Base-by-base conservation (phyloP, 2,329 filamentous ascomycete genomes). In the Alternaria ventricosa region DNA sequence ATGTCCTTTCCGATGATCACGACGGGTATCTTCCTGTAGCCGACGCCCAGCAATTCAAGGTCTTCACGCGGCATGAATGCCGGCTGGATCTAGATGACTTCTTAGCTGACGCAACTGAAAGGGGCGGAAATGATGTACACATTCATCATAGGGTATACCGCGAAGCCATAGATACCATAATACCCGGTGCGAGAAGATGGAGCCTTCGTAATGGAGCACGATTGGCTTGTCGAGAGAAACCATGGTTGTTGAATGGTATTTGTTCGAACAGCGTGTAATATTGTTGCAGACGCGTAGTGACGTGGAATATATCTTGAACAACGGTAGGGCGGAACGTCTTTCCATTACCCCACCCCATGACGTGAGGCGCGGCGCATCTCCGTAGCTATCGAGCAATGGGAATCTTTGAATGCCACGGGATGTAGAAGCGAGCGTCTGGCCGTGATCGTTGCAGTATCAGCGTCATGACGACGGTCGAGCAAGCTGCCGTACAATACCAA, bases 131-230 rank as follows among this genome's bases (percentile, higher is more conserved):
- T 41, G 15, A 83, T 86, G 77, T 82, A 91, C 88, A 71, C 90
- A 92, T 88, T 92, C 85, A 54, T 83, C 84, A 71, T 90, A 92
- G 0, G 86, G 84, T 49, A 93, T 90, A 25, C 85, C 85, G 45
- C 90, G 86, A 4, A 93, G 84, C 43, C 84, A 83, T 12, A 93
- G 82, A 74, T 93, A 93, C 89, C 89, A 92, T 25, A 86, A 79
- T 27, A 92, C 78, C 63, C 89, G 82, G 58, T 84, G 84, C 8
- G 89, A 89, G 71, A 87, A 92, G 0, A 90, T 89, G 11, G 90
- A 92, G 71, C 82, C 84, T 1, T 82, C 75, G 75, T 92, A 92
- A 77, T 91, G 89, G 76, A 90, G 92, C 1, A 92, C 73, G 8
- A 91, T 81, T 20, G 90, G 85, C n/a, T 79, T 79, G 53, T 82